Evolutionary conservation across 371 early-diverging fungal species (phyloP).

Genomic region (Lichtheimia corymbifera): DNA sequence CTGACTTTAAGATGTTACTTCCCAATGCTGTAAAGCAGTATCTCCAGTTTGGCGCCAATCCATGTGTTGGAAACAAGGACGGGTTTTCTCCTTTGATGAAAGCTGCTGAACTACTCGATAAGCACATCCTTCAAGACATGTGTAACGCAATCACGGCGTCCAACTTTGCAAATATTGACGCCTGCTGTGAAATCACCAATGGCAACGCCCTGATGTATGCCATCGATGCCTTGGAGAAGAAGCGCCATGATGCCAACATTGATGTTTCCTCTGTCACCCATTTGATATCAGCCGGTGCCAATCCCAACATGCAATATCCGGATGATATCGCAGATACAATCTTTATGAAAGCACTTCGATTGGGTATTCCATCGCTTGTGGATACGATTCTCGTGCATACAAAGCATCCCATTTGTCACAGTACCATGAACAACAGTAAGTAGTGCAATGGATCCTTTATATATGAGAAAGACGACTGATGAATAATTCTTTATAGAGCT

Average conservation of each 20-base stretch:
- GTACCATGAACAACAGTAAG: conserved; percentile 31
- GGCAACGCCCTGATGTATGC: conserved; percentile 33
- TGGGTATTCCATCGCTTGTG: conserved; percentile 13
- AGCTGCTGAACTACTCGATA: conserved; percentile 9
- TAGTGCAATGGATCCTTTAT: background rate
- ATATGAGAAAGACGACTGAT: background rate
- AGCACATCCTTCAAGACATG: background rate
- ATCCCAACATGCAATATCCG: conserved; percentile 25
- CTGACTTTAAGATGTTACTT: conserved; percentile 23
- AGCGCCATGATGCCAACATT: background rate
- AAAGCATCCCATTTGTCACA: conserved; percentile 18
- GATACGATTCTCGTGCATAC: conserved; percentile 12
- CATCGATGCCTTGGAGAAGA: conserved; percentile 14
- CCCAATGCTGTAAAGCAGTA: conserved; percentile 22
- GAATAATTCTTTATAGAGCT: background rate
- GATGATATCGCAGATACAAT: conserved; percentile 27
- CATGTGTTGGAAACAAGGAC: conserved; percentile 26
- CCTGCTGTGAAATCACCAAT: background rate
- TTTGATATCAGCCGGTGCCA: conserved; percentile 23
- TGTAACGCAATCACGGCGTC: background rate
- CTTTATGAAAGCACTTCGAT: conserved; percentile 28
- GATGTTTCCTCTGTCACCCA: conserved; percentile 7
- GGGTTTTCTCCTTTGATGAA: conserved; percentile 29
- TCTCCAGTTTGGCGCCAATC: conserved; percentile 33
- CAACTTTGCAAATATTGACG: conserved; percentile 21